phyloP scores from a whole-genome alignment of 2,329 filamentous ascomycete genomes.

The Pleomassaria siparia region DNA sequence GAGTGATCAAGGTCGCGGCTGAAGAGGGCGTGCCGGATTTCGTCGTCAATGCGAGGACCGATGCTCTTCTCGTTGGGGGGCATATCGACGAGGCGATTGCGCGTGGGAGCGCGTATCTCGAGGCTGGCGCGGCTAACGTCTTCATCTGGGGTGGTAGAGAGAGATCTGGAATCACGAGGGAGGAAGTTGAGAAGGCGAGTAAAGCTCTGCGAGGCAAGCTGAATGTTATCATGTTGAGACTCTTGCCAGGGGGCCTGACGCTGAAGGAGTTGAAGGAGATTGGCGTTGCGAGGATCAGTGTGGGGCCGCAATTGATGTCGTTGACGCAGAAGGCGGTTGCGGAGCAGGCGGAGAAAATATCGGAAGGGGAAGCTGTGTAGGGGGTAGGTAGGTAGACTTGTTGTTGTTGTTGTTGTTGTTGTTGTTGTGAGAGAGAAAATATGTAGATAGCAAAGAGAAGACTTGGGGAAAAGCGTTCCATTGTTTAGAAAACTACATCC shows the following conservation, averaged over 20 bases:
- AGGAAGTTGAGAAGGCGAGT: slow-evolving; percentile 23
- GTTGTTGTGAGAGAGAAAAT: background rate
- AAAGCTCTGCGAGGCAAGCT: slow-evolving; percentile 27
- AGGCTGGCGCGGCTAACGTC: slow-evolving; percentile 59
- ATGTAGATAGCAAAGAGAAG: background rate
- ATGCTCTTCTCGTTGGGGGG: slow-evolving; percentile 51
- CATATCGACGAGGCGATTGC: slow-evolving; percentile 53
- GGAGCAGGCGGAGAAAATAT: slow-evolving; percentile 21
- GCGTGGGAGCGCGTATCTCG: slow-evolving; percentile 59
- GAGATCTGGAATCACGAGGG: slow-evolving; percentile 33
- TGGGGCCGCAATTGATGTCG: slow-evolving; percentile 34
- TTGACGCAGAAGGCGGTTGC: slow-evolving; percentile 12
- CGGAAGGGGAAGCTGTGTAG: slow-evolving; percentile 13
- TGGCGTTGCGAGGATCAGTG: slow-evolving; percentile 35
- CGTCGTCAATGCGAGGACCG: slow-evolving; percentile 57
- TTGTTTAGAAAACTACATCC: background rate
- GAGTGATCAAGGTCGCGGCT: slow-evolving; percentile 47
- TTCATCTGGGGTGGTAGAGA: slow-evolving; percentile 61
- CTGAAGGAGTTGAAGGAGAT: slow-evolving; percentile 29
- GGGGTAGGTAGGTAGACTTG: background rate
- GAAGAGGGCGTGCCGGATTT: slow-evolving; percentile 50
- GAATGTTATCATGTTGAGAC: slow-evolving; percentile 29
- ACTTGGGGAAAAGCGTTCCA: background rate
- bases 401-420: background rate
- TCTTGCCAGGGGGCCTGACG: slow-evolving; percentile 20